Base-by-base conservation (phyloP, 306 rosid species). In the Quercus parvula region DNA sequence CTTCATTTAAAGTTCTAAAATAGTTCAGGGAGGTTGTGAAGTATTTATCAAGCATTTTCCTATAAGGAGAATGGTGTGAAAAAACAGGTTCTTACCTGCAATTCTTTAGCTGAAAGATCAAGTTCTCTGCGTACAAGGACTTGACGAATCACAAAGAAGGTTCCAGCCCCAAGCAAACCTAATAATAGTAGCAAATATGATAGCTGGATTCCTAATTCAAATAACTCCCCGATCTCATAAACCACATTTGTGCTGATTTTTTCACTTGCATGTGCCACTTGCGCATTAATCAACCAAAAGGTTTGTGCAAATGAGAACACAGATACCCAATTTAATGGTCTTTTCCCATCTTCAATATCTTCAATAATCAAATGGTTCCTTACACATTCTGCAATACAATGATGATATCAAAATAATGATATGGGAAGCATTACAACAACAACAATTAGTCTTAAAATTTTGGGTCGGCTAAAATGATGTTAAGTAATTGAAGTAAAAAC, bases 71-170 rank as follows among this genome's bases (percentile, higher is more conserved):
- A 76, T 51, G 55, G 77, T 6, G 46, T 44, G 77, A 77, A 58
- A 67, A 86, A 38, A 59, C 5, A 78, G 64, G 71, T 19, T 78
- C 78, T 79, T 74, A 92, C 99, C 89, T 91, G 99, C 88, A 94
- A 85, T 82, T 92, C 99, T 83, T 94, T 94, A 77, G 99, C 99
- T 77, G 99, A 94, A 86, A 94, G 99, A 81, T 94, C 99, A 46
- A 94, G 99, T 84, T 91, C 99, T 79, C 97, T 90, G 46, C 97
- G 97, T 59, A 94, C 97, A 78, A 94, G 99, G 81, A 94, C 94
- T 87, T 94, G 99, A 64, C 97, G 95, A 75, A 94, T 84, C 74
- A 92, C 99, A 70, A 81, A 94, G 91, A 84, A 94, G 54, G 97
- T 86, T 70, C 99, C 99, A 28, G 77, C 78, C 58, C 99, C 99